Conservation (phyloP, 805 yeast genomes). For the Grigorovia yakushimaensis region DNA sequence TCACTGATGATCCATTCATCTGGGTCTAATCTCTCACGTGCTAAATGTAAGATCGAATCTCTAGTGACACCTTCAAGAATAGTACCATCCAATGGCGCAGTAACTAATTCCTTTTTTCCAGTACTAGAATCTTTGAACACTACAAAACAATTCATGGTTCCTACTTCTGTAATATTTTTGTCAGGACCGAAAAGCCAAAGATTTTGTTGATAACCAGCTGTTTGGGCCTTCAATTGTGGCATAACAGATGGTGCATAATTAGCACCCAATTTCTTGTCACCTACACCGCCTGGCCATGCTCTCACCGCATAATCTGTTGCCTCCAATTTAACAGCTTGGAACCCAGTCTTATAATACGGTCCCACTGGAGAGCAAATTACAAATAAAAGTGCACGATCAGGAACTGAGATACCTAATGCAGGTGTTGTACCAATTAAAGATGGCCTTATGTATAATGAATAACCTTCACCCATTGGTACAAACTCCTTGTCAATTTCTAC, state of each 20-base stretch:
- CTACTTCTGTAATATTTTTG: conserved; percentile 83
- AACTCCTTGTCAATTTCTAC: conserved; percentile 62
- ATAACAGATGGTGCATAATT: conserved; percentile 92
- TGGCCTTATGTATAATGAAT: conserved; percentile 86
- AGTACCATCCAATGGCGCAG: conserved; percentile 95
- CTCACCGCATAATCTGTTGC: conserved; percentile 93
- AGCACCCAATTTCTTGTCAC: conserved; percentile 92
- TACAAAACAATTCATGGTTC: conserved; percentile 91
- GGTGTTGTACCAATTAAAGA: conserved; percentile 89
- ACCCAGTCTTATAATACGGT: conserved; percentile 91
- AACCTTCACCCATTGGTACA: conserved; percentile 78
- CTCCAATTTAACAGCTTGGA: conserved; percentile 86
- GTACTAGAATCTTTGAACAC: conserved; percentile 61
- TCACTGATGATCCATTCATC: conserved; percentile 75
- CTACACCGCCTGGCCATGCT: conserved; percentile 99
- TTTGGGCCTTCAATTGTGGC: conserved; percentile 84
- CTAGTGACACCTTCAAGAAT: conserved; percentile 94
- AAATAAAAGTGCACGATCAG: conserved; percentile 69
- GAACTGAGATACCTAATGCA: conserved; percentile 75
- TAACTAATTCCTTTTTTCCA: conserved; percentile 82
- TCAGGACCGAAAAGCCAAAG: conserved; percentile 93
- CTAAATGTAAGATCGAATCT: conserved; percentile 70
- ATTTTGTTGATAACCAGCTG: conserved; percentile 88
- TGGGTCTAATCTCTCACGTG: conserved; percentile 61
- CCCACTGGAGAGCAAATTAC: conserved; percentile 95